A percentile compares a stretch with the other conserved stretches of the same genome.
phyloP scores from a whole-genome alignment of 2,329 filamentous ascomycete species.

The Penicillium sp. region DNA sequence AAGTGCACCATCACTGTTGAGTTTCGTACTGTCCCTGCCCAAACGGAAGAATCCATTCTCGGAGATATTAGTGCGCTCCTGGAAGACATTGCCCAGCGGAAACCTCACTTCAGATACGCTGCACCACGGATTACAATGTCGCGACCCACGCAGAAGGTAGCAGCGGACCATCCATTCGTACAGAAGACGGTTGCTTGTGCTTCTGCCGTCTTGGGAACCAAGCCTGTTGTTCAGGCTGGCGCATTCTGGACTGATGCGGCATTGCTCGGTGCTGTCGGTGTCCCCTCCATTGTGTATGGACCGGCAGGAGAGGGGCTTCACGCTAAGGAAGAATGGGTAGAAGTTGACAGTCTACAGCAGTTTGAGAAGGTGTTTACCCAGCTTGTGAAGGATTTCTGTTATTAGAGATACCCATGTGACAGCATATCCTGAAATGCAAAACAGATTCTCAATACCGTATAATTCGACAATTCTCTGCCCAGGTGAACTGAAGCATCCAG shows the following conservation, averaged over 20 bases:
- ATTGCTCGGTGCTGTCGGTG: constrained; percentile 44
- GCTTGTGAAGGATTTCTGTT: constrained; percentile 23
- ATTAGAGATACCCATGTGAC: not conserved
- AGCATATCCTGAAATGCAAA: not conserved
- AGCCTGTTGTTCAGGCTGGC: constrained; percentile 29
- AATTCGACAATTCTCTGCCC: too few species aligned
- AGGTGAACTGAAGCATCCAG: too few species aligned
- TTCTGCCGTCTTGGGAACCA: constrained; percentile 24
- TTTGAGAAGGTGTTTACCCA: constrained; percentile 26
- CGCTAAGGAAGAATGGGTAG: constrained; percentile 50
- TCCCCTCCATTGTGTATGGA: constrained; percentile 49
- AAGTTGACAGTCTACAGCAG: constrained; percentile 43
- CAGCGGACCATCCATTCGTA: constrained; percentile 43
- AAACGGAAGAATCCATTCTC: constrained; percentile 40
- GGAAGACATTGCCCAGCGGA: constrained; percentile 28
- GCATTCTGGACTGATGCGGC: constrained; percentile 54
- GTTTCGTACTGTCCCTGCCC: constrained; percentile 47
- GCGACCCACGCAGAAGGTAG: constrained; percentile 45
- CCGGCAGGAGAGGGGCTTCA: constrained; percentile 51
- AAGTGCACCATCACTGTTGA: constrained; percentile 50
- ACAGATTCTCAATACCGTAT: too few species aligned
- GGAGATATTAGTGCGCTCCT: constrained; percentile 41
- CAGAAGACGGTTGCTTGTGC: constrained; percentile 32
- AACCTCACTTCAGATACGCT: constrained; percentile 41
- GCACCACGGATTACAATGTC: constrained; percentile 42